These are phyloP conservation scores for Coemansia sp. DNA, from an alignment of 192 early-diverging fungal species.

Conservation along the genomic window DNA sequence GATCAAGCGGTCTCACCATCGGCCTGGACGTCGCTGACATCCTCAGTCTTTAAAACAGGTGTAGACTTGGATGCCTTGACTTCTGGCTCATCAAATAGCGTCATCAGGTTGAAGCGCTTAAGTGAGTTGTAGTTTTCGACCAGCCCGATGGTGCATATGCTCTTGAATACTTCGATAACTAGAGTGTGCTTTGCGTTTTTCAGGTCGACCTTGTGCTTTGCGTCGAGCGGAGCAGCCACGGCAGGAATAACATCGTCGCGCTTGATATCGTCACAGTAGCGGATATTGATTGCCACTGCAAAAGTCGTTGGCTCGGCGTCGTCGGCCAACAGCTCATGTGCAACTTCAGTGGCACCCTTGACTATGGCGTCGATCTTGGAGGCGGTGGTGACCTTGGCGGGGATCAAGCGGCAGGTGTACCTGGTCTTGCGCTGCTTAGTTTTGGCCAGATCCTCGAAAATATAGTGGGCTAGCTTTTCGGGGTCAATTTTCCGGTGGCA, in stretches of 20 bases:
- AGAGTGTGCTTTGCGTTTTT: constrained; percentile 51
- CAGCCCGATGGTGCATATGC: constrained; percentile 49
- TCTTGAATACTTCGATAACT: constrained; percentile 57
- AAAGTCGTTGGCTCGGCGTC: constrained; percentile 54
- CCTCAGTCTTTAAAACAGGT: neutral
- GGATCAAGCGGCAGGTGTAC: constrained; percentile 48
- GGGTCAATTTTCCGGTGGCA: constrained; percentile 48
- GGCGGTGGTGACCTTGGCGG: constrained; percentile 42
- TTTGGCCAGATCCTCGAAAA: constrained; percentile 47
- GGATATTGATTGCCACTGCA: constrained; percentile 53
- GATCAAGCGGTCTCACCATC: neutral
- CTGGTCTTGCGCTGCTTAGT: constrained; percentile 50
- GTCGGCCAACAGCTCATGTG: constrained; percentile 37
- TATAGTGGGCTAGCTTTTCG: constrained; percentile 42
- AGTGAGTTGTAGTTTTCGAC: constrained; percentile 51
- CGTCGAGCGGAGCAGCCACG: constrained; percentile 51
- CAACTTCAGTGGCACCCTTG: constrained; percentile 36
- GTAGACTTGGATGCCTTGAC: neutral
- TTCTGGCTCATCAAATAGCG: constrained; percentile 44
- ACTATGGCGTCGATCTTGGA: constrained; percentile 54
- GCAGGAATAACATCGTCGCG: constrained; percentile 50
- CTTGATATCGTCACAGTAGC: constrained; percentile 54
- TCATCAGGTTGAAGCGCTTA: constrained; percentile 46
- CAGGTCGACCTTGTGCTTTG: constrained; percentile 56
- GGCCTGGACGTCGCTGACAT: neutral